Conservation (phyloP, 2,329 filamentous ascomycete species). For the Scytalidium sp. region DNA sequence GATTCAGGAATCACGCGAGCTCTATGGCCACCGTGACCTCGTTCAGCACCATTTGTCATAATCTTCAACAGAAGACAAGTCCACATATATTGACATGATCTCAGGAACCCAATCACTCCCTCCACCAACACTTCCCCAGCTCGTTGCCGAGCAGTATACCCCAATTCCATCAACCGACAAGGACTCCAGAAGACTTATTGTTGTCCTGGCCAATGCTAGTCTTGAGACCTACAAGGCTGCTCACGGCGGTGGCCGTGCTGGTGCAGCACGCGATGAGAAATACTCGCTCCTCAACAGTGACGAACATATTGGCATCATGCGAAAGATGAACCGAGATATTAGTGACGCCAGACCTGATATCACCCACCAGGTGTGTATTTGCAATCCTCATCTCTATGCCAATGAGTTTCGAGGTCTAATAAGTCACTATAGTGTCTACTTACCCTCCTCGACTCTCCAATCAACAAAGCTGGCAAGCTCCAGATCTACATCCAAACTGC, state of each 20-base stretch:
- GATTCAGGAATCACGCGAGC: too few relatives aligned
- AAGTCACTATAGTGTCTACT: conserved; percentile 73
- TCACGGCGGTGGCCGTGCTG: conserved; percentile 63
- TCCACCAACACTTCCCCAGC: conserved; percentile 82
- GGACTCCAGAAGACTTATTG: conserved; percentile 86
- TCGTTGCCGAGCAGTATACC: conserved; percentile 88
- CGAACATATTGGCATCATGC: conserved; percentile 98
- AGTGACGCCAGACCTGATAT: conserved; percentile 97
- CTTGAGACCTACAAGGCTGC: conserved; percentile 96
- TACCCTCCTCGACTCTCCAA: conserved; percentile 92
- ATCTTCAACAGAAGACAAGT: conserved; percentile 16
- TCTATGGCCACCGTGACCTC: too few relatives aligned
- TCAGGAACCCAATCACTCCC: conserved; percentile 92
- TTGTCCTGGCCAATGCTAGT: conserved; percentile 94
- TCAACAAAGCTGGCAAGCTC: conserved; percentile 96
- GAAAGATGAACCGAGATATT: conserved; percentile 99
- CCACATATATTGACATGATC: conserved; percentile 16
- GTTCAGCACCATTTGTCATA: conserved; percentile 3
- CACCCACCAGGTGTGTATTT: conserved; percentile 83
- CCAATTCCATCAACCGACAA: conserved; percentile 85
- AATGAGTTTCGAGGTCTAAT: conserved; percentile 20
- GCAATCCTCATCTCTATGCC: conserved; percentile 26
- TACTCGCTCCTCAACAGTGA: conserved; percentile 98
- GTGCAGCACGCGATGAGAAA: conserved; percentile 74
- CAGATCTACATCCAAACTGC: conserved; percentile 99